phyloP scores from a whole-genome alignment of 164 flowering plant genomes.

The Santalum album region DNA sequence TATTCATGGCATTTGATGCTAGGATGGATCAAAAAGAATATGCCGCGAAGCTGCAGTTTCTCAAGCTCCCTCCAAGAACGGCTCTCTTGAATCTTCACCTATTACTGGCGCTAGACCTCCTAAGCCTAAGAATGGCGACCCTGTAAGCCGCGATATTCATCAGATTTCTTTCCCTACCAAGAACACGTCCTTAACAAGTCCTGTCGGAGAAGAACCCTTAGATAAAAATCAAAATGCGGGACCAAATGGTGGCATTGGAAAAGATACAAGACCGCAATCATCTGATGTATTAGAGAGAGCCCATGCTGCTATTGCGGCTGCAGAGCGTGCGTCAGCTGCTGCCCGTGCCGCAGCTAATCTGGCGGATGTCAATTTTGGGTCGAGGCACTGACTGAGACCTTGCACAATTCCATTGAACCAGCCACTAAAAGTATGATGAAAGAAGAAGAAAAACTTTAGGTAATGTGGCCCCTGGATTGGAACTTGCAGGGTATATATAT shows the following conservation, averaged over 20 bases:
- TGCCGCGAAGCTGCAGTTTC: conserved; percentile 17
- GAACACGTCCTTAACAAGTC: conserved; percentile 8
- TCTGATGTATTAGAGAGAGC: conserved; percentile 69
- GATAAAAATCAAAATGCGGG: conserved; percentile 8
- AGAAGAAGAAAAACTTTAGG: too few species aligned
- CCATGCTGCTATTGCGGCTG: conserved; percentile 75
- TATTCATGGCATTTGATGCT: too few species aligned
- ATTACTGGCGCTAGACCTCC: conserved; percentile 17
- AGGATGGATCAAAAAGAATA: conserved; percentile 66
- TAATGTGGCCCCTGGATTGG: too few species aligned
- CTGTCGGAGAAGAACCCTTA: conserved; percentile 18
- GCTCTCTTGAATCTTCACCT: conserved; percentile 11
- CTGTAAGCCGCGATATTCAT: conserved; percentile 13
- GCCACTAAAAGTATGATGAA: too few species aligned
- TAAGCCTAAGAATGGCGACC: conserved; percentile 16
- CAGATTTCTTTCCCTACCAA: conserved; percentile 16
- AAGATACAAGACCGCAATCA: conserved; percentile 28
- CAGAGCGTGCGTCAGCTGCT: conserved; percentile 82
- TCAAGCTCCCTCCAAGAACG: conserved; percentile 13
- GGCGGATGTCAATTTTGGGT: conserved; percentile 33
- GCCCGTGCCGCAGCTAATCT: conserved; percentile 85
- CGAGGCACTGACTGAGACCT: too few species aligned
- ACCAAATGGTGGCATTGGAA: conserved; percentile 17
- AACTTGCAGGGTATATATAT: too few species aligned
- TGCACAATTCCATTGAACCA: too few species aligned